Evolutionary conservation across 805 yeast genomes (phyloP).

Genomic region (Lachancea fermentati): DNA sequence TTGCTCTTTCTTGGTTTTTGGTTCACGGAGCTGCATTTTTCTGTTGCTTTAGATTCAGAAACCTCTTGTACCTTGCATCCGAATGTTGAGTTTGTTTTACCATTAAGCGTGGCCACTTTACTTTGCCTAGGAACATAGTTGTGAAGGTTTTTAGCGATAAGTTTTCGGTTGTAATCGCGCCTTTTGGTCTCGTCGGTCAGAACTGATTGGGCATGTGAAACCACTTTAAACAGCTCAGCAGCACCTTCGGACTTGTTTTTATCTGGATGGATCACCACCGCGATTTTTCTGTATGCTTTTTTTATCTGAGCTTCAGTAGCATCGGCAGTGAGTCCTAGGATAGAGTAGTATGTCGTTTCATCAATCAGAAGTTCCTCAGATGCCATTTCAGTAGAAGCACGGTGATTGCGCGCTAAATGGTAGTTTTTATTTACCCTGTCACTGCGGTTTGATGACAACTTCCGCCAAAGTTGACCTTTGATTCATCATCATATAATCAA

Average conservation of each 20-base stretch:
- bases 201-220: conserved; percentile 30
- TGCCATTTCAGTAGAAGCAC: conserved; percentile 2
- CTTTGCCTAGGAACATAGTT: conserved; percentile 12
- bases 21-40: background rate
- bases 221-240: conserved; percentile 29
- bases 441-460: too few relatives aligned
- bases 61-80: background rate
- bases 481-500: too few relatives aligned
- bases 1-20: conserved; percentile 13
- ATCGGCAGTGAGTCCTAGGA: conserved; percentile 21
- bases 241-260: conserved; percentile 48
- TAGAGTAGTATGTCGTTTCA: conserved; percentile 28
- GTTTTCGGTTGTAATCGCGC: conserved; percentile 17
- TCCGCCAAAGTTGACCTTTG: too few relatives aligned
- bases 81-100: background rate
- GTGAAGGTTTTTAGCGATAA: conserved; percentile 17
- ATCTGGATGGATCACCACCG: conserved; percentile 74
- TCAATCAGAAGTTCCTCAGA: conserved; percentile 19
- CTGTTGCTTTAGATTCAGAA: background rate
- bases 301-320: conserved; percentile 42
- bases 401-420: too few relatives aligned
- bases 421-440: too few relatives aligned
- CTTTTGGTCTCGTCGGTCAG: conserved; percentile 23
- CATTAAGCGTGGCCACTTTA: conserved; percentile 1
- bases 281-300: conserved; percentile 73